Base-by-base conservation (phyloP, 1,284 basidiomycete species). In the Ustilago shanxiensis region DNA sequence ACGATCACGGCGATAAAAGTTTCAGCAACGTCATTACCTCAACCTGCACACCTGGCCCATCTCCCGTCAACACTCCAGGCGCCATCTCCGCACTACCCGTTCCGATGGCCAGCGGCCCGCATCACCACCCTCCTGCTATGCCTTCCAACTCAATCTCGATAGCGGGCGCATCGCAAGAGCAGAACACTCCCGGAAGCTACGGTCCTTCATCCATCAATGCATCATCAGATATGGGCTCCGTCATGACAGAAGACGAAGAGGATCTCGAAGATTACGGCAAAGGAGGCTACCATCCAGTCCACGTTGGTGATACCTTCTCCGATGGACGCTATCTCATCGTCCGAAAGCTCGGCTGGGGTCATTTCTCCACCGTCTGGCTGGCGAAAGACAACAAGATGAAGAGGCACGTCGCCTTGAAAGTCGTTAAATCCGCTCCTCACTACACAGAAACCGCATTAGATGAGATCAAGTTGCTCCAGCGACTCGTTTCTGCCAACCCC, bases 391-490 rank as follows among this genome's bases (percentile, higher is more conserved):
- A 60, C 88, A 97, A 95, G 85, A 90, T 94, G 87, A 92, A 94
- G 83, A 93, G 95, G 49, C 97, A 99, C 87, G 97, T 99, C 79
- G 96, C 96, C 10, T 92, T 99, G 87, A 99, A 99, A 87, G 94
- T 99, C 81, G 97, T 99, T 86, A 99, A 99, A 88, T 98, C 95
- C 13, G 96, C 96, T 0, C 92, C 93, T 0, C 90, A 97, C 68
- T 99, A 99, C 87, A 98, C 96, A 2, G 97, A 99, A 86, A 99
- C 96, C 0, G 97, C 96, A 0, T 89, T 98, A 37, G 96, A 99
- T 88, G 97, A 99, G 88, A 99, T 99, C 88, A 98, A 98, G 87
- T 92, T 99, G 3, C 90, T 98, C 13, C 95, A 98, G 85, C 92
- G 95, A 37, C 92, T 98, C 77, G 96, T 97, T 86, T 93, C 92